phyloP scores from a whole-genome alignment of 2,329 filamentous ascomycete species.

The Diaporthe sp. region DNA sequence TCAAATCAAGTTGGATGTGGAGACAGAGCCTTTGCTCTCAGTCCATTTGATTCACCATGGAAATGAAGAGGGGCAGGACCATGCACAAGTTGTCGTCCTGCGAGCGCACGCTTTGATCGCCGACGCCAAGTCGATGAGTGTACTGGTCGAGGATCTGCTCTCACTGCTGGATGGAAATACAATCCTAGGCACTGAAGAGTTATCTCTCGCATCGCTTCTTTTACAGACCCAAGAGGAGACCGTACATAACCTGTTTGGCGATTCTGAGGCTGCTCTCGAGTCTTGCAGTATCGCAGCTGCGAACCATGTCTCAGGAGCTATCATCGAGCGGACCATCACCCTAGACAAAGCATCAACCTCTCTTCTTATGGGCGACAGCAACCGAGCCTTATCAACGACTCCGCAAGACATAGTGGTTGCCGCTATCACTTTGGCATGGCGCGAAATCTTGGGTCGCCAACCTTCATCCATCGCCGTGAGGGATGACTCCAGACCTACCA shows the following conservation, averaged over 20 bases:
- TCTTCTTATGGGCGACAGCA: neutral
- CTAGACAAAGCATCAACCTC: neutral
- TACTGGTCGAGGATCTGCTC: neutral
- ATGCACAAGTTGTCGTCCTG: neutral
- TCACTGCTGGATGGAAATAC: neutral
- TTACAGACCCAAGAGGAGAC: neutral
- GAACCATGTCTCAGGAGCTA: neutral
- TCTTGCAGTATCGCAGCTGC: neutral
- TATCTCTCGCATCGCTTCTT: neutral
- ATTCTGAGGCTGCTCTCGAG: neutral
- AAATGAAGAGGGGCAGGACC: neutral
- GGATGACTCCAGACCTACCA: neutral
- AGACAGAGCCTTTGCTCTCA: neutral
- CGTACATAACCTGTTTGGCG: neutral
- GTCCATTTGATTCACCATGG: neutral
- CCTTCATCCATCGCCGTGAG: neutral
- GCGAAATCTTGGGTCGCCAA: neutral
- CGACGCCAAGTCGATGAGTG: neutral
- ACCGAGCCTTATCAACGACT: neutral
- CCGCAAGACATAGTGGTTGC: neutral
- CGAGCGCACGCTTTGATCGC: neutral
- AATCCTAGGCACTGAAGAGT: neutral
- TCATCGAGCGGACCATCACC: neutral
- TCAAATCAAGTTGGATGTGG: neutral
- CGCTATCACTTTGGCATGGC: neutral